Evolutionary conservation across 2,329 filamentous ascomycete genomes (phyloP), one percentile per base, ranked within the genome.

Genomic region (Fusarium albidum): DNA sequence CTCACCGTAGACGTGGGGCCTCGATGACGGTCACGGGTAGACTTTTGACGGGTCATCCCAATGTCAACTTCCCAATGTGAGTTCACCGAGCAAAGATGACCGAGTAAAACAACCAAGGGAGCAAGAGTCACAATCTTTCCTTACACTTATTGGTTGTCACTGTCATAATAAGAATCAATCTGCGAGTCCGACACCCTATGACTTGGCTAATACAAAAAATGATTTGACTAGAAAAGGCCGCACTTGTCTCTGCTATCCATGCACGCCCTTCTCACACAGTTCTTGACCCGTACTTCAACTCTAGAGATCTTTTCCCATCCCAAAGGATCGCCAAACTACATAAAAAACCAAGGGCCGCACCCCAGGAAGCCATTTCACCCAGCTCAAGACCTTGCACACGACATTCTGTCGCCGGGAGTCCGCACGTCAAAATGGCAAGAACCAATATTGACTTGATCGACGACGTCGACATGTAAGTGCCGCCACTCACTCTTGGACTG

Each of bases 391-490:
- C 9, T 21, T 11, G 12, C n/a, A 18, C 15, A n/a, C 26, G 6
- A 2, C 9, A 6, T 6, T 6, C 13, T n/a, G 11, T 10, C 10
- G 9, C 10, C n/a, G 1, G 12, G 31, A n/a, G 5, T 26, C 9
- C 11, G 29, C 25, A n/a, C 14, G 13, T 18, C 41, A 59, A 42
- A 9, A 68, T 68, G 66, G 32, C 51, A 6, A 68, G 66, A 54
- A 56, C 66, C 11, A 68, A 37, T 40, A 64, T 68, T 27, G 55
- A 68, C 18, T 52, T 68, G 5, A 61, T 68, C 41, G 59, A 61
- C 29, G 52, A 61, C 32, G 64, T 64, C 38, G 64, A 69, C 33
- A 59, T 65, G 62, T 62, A 61, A 41, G 63, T 43, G n/a, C 25
- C 26, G 12, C 37, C 21, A 18, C 11, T 27, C 12, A 26, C 12